phyloP scores from a whole-genome alignment of 345 rosid genomes.

The Pelargonium nanum region DNA sequence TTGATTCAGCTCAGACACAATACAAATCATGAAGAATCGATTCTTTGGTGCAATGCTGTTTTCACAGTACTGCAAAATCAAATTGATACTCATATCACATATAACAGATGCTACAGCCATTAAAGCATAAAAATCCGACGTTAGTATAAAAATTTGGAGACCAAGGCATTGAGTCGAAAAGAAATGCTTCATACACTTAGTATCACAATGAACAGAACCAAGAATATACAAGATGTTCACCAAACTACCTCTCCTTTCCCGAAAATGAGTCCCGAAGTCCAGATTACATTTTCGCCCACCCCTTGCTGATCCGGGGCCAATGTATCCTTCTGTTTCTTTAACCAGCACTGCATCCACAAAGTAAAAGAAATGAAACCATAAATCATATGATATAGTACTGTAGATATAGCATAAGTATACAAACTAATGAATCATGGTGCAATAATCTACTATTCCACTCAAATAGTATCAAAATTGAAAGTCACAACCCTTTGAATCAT shows the following conservation, averaged over 20 bases:
- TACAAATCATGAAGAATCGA: not conserved
- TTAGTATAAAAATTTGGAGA: not conserved
- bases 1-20: not conserved
- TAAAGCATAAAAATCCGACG: not conserved
- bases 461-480: not conserved
- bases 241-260: constrained; percentile 86
- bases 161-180: too few species aligned
- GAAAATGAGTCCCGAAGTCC: constrained; percentile 91
- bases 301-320: constrained; percentile 60
- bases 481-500: too few species aligned
- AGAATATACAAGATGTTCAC: not conserved
- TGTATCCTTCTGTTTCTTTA: constrained; percentile 84
- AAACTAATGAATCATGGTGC: too few species aligned
- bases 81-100: not conserved
- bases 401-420: too few species aligned
- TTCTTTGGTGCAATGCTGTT: too few species aligned
- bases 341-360: constrained; percentile 63
- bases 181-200: not conserved
- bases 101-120: not conserved
- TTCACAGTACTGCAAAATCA: not conserved
- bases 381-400: not conserved
- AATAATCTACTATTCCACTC: too few species aligned
- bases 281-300: constrained; percentile 42
- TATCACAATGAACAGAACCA: not conserved
- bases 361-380: constrained; percentile 2